These are phyloP conservation scores for Penicillium nordicum DNA, from an alignment of 2,329 filamentous ascomycete species.

Conservation along the genomic window DNA sequence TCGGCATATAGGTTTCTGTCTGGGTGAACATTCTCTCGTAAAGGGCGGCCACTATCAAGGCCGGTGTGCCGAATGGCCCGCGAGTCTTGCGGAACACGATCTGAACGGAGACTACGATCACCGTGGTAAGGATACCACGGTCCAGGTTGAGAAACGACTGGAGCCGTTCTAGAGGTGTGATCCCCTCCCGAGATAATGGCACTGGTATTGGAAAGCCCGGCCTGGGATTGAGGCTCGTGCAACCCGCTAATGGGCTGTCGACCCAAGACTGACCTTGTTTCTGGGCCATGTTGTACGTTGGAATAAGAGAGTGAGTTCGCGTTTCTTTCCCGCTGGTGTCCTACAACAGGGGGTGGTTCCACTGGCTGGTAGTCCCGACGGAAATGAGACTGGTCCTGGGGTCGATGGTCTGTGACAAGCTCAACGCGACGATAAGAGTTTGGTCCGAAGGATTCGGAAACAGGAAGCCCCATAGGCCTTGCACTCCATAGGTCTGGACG, in stretches of 20 bases:
- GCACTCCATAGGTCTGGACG: slow-evolving; percentile 10
- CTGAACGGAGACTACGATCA: slow-evolving; percentile 16
- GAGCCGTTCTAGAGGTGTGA: slow-evolving; percentile 17
- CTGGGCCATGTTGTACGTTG: slow-evolving; percentile 12
- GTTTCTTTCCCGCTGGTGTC: slow-evolving; percentile 13
- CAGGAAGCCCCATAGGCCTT: slow-evolving; percentile 13
- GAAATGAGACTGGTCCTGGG: slow-evolving; percentile 19
- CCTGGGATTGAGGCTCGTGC: slow-evolving; percentile 17
- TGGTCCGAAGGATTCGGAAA: slow-evolving; percentile 14
- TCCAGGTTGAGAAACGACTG: slow-evolving; percentile 13
- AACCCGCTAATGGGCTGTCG: slow-evolving; percentile 16
- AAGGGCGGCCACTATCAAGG: slow-evolving; percentile 16
- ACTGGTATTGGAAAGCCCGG: slow-evolving; percentile 14
- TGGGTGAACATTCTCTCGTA: slow-evolving; percentile 17
- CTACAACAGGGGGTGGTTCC: slow-evolving; percentile 18
- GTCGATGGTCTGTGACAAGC: slow-evolving; percentile 12
- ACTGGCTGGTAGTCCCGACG: slow-evolving; percentile 25
- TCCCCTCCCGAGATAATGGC: slow-evolving; percentile 19
- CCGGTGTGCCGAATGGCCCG: slow-evolving; percentile 14
- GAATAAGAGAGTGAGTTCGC: slow-evolving; percentile 11
- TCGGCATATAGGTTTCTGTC: slow-evolving; percentile 35
- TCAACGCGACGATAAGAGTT: slow-evolving; percentile 19
- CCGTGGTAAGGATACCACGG: slow-evolving; percentile 16
- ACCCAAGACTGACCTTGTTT: slow-evolving; percentile 17
- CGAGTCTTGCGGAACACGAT: slow-evolving; percentile 10